Percentiles rank a stretch among this genome's conserved stretches.
These are phyloP conservation scores for Chlorella variabilis DNA, from an alignment of 163 green algal species.

Conservation along the genomic window DNA sequence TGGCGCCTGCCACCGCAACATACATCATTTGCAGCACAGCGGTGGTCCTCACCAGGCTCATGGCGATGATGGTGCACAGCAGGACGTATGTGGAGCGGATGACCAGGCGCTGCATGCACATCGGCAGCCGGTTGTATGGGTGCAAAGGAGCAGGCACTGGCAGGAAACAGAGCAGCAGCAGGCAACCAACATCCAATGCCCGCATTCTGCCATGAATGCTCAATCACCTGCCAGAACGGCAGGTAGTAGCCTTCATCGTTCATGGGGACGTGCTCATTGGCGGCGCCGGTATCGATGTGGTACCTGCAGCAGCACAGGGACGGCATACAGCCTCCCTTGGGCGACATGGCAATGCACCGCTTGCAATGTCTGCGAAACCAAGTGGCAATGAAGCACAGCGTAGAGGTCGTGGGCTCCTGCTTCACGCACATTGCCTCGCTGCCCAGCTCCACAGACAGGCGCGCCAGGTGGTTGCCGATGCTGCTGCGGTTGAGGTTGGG, in stretches of 20 bases:
- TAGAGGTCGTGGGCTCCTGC: too few relatives aligned
- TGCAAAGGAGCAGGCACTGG: neutral
- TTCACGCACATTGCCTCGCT: conserved; percentile 14
- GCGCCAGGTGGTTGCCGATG: neutral
- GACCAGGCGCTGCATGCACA: conserved; percentile 6
- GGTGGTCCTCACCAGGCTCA: neutral
- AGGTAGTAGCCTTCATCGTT: conserved; percentile 16
- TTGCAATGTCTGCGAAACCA: too few relatives aligned
- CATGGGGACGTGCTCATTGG: conserved; percentile 16
- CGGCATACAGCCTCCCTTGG: too few relatives aligned
- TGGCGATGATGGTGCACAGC: conserved; percentile 3
- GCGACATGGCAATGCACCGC: too few relatives aligned
- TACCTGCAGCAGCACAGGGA: too few relatives aligned
- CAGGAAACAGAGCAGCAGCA: neutral
- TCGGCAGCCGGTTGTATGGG: too few relatives aligned
- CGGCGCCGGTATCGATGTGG: neutral
- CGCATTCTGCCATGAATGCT: too few relatives aligned
- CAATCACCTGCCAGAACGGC: conserved; percentile 30
- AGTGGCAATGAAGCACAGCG: too few relatives aligned
- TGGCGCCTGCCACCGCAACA: too few relatives aligned
- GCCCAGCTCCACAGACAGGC: neutral
- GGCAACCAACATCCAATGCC: neutral
- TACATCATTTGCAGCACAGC: neutral
- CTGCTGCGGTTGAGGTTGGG: neutral
- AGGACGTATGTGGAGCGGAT: conserved; percentile 26